Base-by-base conservation (phyloP, 768 basidiomycete species). In the Calocera viscosa region DNA sequence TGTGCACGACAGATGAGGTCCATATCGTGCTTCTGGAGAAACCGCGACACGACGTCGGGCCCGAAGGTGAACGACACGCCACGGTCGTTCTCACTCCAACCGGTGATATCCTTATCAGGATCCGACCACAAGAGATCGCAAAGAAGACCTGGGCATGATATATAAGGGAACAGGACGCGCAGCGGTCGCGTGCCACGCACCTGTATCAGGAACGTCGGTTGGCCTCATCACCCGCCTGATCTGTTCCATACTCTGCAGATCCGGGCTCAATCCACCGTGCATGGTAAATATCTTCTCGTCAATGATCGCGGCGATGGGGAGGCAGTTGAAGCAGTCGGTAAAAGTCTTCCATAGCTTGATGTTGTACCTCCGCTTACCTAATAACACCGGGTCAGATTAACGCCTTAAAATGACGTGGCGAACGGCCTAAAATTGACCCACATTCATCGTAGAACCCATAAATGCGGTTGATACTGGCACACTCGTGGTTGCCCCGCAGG, bases 321-420 rank as follows among this genome's bases (percentile, higher is more conserved):
- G 81, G 77, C 95, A 98, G 81, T 99, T 99, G 84, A 99, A 99
- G 80, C 95, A 97, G 77, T 99, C 95, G 68, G 95, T 99, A 78
- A 99, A 99, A 38, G 95, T 99, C 84, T 99, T 99, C 95, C 95
- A 99, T 75, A 97, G 83, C 79, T 99, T 99, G 84, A 99, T 99
- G 82, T 98, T 99, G 84, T 97, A 98, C 75, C 95, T 87, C 76
- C 95, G 92, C 83, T 99, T 99, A 84, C 95, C 95, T 98, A 75
- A 35, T 17, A 47, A 7, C 28, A 41, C 16, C 30, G 24, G 53
- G 22, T 60, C 30, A 60, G 53, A 12, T 28, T 5, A 60, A 60
- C 30, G 11, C 53, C 24, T n/a, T 26, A 60, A 5, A 19, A 60
- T 60, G 53, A 60, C 53, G 53, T 60, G 30, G 14, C 17, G 12